Conservation (phyloP, 176 grass and related monocot species). For the Coix lacrymajobi region DNA sequence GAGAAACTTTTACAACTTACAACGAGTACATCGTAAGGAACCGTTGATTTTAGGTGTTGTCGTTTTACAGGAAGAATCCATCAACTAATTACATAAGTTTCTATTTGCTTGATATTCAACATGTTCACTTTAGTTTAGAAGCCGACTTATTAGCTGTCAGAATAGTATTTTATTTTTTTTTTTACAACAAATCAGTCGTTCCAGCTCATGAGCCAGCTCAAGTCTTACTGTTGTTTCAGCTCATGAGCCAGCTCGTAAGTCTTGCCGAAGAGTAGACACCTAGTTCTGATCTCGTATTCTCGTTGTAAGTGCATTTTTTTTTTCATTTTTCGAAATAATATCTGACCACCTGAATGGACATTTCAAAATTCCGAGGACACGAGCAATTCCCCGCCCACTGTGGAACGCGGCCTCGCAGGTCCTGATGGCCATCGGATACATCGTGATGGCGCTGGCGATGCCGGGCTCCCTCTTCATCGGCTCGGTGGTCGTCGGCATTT, state of each 20-base stretch:
- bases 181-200: too few relatives aligned
- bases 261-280: too few relatives aligned
- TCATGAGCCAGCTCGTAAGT: too few relatives aligned
- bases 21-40: not conserved
- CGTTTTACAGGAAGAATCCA: too few relatives aligned
- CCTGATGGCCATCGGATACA: conserved; percentile 72
- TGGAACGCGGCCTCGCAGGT: conserved; percentile 94
- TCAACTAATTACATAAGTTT: too few relatives aligned
- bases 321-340: not conserved
- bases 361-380: conserved; percentile 36
- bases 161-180: too few relatives aligned
- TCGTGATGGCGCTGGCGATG: conserved; percentile 68
- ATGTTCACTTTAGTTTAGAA: too few relatives aligned
- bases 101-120: too few relatives aligned
- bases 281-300: not conserved
- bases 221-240: too few relatives aligned
- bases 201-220: too few relatives aligned
- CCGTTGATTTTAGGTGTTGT: not conserved
- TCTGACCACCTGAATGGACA: not conserved
- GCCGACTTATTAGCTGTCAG: too few relatives aligned
- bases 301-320: not conserved
- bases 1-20: not conserved
- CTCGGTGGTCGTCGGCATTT: conserved; percentile 72
- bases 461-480: conserved; percentile 89
- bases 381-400: conserved; percentile 61